These are phyloP conservation scores for Lagenidium giganteum DNA, from an alignment of 352 stramenopile species.

Conservation along the genomic window DNA sequence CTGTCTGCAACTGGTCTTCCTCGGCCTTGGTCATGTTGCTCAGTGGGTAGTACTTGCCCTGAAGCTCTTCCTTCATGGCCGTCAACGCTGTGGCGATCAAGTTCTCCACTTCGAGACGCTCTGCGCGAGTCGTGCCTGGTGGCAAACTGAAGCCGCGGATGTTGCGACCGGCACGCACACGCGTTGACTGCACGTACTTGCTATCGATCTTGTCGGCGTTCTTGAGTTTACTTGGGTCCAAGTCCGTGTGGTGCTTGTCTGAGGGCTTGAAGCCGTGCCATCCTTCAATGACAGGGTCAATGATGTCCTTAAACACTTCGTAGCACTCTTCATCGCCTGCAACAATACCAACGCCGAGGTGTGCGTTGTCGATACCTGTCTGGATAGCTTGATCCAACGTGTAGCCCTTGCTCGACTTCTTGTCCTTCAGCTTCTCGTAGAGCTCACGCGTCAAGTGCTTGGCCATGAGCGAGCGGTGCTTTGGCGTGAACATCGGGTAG, in stretches of 20 bases:
- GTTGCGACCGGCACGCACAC: constrained; percentile 88
- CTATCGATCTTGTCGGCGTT: constrained; percentile 65
- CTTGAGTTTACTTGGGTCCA: constrained; percentile 72
- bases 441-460: constrained; percentile 77
- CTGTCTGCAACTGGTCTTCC: constrained; percentile 87
- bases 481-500: constrained; percentile 72
- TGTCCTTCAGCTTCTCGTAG: constrained; percentile 80
- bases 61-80: constrained; percentile 62
- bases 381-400: constrained; percentile 84
- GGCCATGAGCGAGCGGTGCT: constrained; percentile 86
- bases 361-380: constrained; percentile 77
- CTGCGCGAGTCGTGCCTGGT: constrained; percentile 76
- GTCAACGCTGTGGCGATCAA: constrained; percentile 76
- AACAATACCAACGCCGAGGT: constrained; percentile 79
- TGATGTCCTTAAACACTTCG: constrained; percentile 75
- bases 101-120: constrained; percentile 81
- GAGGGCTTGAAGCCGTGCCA: constrained; percentile 83
- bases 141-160: constrained; percentile 87
- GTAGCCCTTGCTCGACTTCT: constrained; percentile 66
- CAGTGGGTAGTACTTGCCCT: constrained; percentile 87
- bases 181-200: constrained; percentile 89
- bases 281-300: constrained; percentile 82
- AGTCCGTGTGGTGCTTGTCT: constrained; percentile 77
- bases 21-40: constrained; percentile 89
- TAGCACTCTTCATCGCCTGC: constrained; percentile 85